Percentiles rank a stretch among this genome's conserved stretches.
Conservation (phyloP, 306 rosid species). For the Potentilla sterilis region DNA sequence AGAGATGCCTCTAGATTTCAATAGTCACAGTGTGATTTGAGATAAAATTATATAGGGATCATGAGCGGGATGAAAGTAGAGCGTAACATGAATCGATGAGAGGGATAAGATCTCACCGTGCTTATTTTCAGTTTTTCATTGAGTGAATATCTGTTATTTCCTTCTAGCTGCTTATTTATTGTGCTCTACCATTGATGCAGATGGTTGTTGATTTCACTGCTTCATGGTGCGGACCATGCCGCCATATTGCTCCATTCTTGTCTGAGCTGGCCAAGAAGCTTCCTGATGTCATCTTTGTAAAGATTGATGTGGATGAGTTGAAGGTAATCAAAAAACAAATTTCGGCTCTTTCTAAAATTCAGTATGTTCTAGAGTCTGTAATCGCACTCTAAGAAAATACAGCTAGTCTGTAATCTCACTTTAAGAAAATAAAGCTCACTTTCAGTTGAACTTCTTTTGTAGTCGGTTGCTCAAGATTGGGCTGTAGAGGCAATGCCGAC, state of each 20-base stretch:
- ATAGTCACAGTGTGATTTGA: not conserved
- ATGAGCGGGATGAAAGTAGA: not conserved
- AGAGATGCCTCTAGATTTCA: not conserved
- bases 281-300: constrained; percentile 54
- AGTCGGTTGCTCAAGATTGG: constrained; percentile 86
- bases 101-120: not conserved
- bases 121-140: too few relatives aligned
- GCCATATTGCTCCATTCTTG: constrained; percentile 72
- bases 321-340: constrained; percentile 43
- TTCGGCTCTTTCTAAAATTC: not conserved
- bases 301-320: constrained; percentile 89
- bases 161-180: not conserved
- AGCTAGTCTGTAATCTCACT: not conserved
- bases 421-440: not conserved
- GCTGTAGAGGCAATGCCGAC: constrained; percentile 98
- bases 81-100: not conserved
- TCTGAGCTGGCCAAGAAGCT: constrained; percentile 68
- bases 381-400: not conserved
- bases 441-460: constrained; percentile 21
- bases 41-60: not conserved
- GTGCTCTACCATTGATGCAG: constrained; percentile 25
- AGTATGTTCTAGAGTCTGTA: not conserved
- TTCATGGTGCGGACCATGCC: constrained; percentile 99
- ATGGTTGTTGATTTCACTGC: constrained; percentile 91
- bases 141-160: not conserved